Base-by-base conservation (phyloP, 2,329 filamentous ascomycete genomes). In the Lomentospora prolificans region DNA sequence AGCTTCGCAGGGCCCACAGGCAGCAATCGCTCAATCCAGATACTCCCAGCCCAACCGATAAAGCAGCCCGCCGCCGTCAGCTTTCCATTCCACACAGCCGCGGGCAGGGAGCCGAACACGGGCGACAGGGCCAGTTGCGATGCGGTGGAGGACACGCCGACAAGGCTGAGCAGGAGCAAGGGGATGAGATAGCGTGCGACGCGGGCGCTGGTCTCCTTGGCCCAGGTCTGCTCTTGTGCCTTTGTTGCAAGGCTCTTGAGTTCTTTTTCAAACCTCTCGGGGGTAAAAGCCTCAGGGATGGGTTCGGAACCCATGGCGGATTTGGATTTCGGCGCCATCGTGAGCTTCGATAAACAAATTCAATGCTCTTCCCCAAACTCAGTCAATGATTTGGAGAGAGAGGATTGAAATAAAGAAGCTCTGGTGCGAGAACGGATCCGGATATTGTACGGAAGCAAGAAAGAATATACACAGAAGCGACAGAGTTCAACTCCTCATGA, bases 101-200 rank as follows among this genome's bases (percentile, higher is more conserved):
- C 77, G 1, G 92, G 88, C 36, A 95, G 88, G 14, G 85, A 84
- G 54, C 94, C 94, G 69, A 95, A 97, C 9, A 95, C 87, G 2
- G 94, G 94, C 19, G 90, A 88, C 31, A 97, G 76, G 39, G 81
- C 85, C 59, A 90, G 76, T 65, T 89, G 82, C 1, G 88, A 92
- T 57, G 86, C 80, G 59, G 84, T 82, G 50, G 86, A 85, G 58
- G 80, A 83, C 44, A 85, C 66, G 48, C 84, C 87, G 8, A 81
- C 76, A 50, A 87, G 72, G 25, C 74, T 62, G 17, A 73, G 61
- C 17, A 72, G 60, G 30, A 65, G 48, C 27, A 62, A 48, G 8
- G 62, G 61, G 58, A 62, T 60, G 31, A 68, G 62, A 58, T 77
- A 77, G 57, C 76, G 60, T 51, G 67, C 60, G 28, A 63, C 61